Evolutionary conservation across 495 filamentous ascomycete species (phyloP), one percentile per base, ranked within the genome.

Genomic region (Cercophora samala): DNA sequence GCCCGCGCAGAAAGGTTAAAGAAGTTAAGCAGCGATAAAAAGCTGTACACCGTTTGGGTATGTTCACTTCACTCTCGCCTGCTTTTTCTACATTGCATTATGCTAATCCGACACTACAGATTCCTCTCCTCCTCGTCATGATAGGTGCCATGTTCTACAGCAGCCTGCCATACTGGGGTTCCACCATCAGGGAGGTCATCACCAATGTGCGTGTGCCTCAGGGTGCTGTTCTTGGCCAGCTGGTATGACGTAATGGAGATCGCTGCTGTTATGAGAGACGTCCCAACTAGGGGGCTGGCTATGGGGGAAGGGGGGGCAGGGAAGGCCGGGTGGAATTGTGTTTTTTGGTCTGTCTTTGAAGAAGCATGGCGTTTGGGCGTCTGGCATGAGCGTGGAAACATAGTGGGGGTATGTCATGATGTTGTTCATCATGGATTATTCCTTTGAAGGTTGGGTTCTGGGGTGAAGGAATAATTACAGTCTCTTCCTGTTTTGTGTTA

Each of bases 31-130:
- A 88, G 84, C 68, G 92, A 96, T 74, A 83, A 89, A 70, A 93
- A 92, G 74, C 81, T 96, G 54, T 94, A 90, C 78, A 90, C 93
- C 75, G 82, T 96, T 73, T 96, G 92, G 92, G 91, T 93, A 86
- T 72, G 78, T 74, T 46, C 15, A 11, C 6, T n/a, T n/a, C n/a
- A n/a, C n/a, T n/a, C n/a, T 32, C 9, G 26, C 42, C 8, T 18
- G 26, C 54, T 15, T 46, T 61, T 62, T 68, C 6, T 56, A 62
- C n/a, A 46, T 67, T 9, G 9, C 46, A n/a, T 2, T 25, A 29
- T n/a, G 15, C 37, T 46, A 17, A 46, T 9, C 8, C 2, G 0
- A 13, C 8, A 8, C 37, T 69, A 86, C 65, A 72, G 70, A 71
- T 73, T 53, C 71, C 71, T 23, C 64, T 73, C 22, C 71, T 73